Evolutionary conservation across 352 stramenopile species (phyloP), one percentile per base, ranked within the genome.

Genomic region (Globisporangium middletonii): DNA sequence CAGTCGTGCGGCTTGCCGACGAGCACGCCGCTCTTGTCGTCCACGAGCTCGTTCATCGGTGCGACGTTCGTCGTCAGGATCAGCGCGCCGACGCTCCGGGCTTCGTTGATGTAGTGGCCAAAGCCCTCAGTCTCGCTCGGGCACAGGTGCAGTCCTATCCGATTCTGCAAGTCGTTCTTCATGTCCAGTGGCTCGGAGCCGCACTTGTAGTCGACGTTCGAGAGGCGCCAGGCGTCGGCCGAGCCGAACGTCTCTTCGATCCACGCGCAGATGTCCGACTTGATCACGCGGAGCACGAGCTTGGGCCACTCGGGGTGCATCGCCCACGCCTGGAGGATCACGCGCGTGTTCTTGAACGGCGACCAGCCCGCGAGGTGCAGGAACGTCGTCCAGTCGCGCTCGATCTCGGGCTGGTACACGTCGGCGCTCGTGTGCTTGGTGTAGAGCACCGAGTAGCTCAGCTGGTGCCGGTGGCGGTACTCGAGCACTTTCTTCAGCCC

Each of bases 31-130:
- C 71, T 89, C 50, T 73, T 59, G 18, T 76, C 65, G 57, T 92
- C 84, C 49, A 94, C 73, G 13, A 94, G 71, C 56, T 94, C 84
- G 61, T 94, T 94, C 84, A 92, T 94, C 4, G 84, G 82, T 15
- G 79, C 70, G 27, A 88, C 84, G 58, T 94, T 76, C 23, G 79
- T 86, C 38, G 84, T 91, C 48, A 94, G 33, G 49, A 89, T 82
- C 4, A 94, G 65, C 16, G 80, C 84, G 12, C 78, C 82, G 11
- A 77, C 72, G 55, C 82, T 89, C 28, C 84, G 79, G 18, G 84
- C 84, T 58, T 92, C 78, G 57, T 94, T 94, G 62, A 94, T 92
- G 53, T 91, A 91, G 63, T 94, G 84, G 35, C 84, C 78, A 53
- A 92, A 94, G 18, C 79, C 83, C 64, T 92, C 83, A 12, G 75